Conservation (phyloP, 345 rosid species). For the Pelargonium nanum region DNA sequence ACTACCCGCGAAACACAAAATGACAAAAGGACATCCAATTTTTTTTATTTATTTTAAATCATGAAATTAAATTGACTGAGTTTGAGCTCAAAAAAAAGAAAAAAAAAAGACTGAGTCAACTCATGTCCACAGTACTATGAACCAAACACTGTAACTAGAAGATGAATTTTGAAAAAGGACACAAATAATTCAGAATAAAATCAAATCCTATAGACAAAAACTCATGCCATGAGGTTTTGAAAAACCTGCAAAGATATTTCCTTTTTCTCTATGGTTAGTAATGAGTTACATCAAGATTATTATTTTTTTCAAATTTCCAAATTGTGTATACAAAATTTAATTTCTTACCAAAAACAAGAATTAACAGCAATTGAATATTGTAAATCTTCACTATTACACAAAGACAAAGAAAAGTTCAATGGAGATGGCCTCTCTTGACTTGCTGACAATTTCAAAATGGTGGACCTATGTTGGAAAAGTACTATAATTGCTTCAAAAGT, state of each 20-base stretch:
- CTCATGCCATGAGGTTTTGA: not conserved
- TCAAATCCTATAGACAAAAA: no score
- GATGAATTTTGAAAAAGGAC: no score
- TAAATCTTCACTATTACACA: not conserved
- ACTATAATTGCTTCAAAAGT: not conserved
- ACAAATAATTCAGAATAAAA: no score
- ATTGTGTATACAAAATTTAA: no score
- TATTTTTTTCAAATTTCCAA: not conserved
- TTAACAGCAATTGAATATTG: not conserved
- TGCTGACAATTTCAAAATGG: not conserved
- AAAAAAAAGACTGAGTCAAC: no score
- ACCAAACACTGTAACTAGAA: no score
- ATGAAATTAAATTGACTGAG: no score
- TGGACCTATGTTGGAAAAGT: not conserved
- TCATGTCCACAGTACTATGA: no score
- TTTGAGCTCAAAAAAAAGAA: no score
- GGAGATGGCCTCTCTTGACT: not conserved
- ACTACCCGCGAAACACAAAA: no score
- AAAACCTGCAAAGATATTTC: not conserved
- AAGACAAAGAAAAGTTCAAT: not conserved
- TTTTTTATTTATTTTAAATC: no score
- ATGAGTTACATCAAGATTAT: not conserved
- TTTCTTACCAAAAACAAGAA: not conserved
- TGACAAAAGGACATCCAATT: no score
- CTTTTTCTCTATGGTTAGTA: not conserved